Evolutionary conservation across 352 stramenopile genomes (phyloP).

Genomic region (Phytophthora crassamura): DNA sequence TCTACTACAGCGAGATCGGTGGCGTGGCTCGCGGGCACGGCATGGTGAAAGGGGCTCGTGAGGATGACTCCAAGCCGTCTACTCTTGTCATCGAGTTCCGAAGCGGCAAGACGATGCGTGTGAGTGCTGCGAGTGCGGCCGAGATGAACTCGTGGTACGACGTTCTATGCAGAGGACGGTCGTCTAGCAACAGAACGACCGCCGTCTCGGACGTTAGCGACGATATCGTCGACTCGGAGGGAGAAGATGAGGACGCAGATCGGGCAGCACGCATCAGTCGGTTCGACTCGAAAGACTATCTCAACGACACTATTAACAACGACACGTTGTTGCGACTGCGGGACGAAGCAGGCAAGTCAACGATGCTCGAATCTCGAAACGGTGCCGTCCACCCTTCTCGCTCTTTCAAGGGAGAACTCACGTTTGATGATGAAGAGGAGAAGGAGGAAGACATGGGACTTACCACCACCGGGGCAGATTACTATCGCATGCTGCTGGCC

Average conservation of each 20-base stretch:
- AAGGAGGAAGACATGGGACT: slow-evolving; percentile 42
- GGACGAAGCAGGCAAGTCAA: slow-evolving; percentile 41
- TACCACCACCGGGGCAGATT: slow-evolving; percentile 48
- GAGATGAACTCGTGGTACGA: slow-evolving; percentile 60
- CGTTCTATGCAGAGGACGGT: slow-evolving; percentile 39
- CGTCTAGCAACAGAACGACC: slow-evolving; percentile 26
- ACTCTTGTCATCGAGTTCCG: slow-evolving; percentile 57
- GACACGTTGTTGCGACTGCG: slow-evolving; percentile 70
- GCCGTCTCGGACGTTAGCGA: slow-evolving; percentile 29
- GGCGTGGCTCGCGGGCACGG: slow-evolving; percentile 68
- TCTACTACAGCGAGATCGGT: slow-evolving; percentile 75
- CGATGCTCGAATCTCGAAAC: slow-evolving; percentile 32
- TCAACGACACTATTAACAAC: slow-evolving; percentile 82
- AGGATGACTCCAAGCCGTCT: slow-evolving; percentile 57
- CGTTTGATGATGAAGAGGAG: slow-evolving; percentile 46
- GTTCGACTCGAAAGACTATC: slow-evolving; percentile 65
- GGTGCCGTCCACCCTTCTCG: slow-evolving; percentile 12
- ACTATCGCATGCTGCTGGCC: slow-evolving; percentile 49
- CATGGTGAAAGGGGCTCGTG: slow-evolving; percentile 46
- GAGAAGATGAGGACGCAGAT: slow-evolving; percentile 26
- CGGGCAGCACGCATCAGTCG: slow-evolving; percentile 31
- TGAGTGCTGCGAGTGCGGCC: slow-evolving; percentile 30
- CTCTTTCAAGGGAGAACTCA: slow-evolving; percentile 74
- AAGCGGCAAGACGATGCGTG: slow-evolving; percentile 44
- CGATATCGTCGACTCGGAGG: slow-evolving; percentile 29